phyloP scores from a whole-genome alignment of 2,329 filamentous ascomycete species.

The Clonostachys sp. region DNA sequence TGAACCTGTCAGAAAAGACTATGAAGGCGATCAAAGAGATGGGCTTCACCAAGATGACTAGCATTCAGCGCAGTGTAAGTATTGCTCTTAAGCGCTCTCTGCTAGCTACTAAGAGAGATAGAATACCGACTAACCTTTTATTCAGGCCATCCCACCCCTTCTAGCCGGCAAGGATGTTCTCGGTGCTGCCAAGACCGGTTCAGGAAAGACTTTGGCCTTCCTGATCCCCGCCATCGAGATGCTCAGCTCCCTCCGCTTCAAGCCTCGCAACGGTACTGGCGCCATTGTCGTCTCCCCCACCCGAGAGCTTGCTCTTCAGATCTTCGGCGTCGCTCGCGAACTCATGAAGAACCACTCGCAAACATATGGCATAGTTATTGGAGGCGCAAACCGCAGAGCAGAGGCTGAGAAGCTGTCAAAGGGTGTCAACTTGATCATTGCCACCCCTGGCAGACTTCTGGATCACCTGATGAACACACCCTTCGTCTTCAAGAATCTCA shows the following conservation, averaged over 20 bases:
- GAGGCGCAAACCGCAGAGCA: constrained; percentile 83
- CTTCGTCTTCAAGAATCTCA: constrained; percentile 89
- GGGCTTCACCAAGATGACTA: constrained; percentile 93
- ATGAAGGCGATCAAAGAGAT: constrained; percentile 85
- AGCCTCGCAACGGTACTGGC: constrained; percentile 89
- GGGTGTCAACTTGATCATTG: constrained; percentile 91
- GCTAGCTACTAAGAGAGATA: not conserved
- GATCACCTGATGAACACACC: constrained; percentile 93
- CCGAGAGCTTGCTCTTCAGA: constrained; percentile 89
- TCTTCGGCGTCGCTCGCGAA: constrained; percentile 91
- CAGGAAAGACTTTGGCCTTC: constrained; percentile 93
- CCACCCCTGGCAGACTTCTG: constrained; percentile 85
- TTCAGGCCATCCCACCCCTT: constrained; percentile 74
- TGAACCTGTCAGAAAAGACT: constrained; percentile 84
- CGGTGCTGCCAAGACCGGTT: constrained; percentile 92
- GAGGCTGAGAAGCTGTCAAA: constrained; percentile 93
- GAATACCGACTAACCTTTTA: not conserved
- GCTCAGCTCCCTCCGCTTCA: constrained; percentile 84
- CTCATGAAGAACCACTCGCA: constrained; percentile 91
- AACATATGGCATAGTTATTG: constrained; percentile 94
- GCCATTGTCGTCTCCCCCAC: constrained; percentile 92
- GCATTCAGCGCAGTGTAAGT: constrained; percentile 70
- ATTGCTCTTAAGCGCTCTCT: not conserved
- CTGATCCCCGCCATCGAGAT: constrained; percentile 93
- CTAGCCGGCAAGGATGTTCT: constrained; percentile 89